phyloP scores from a whole-genome alignment of 2,329 filamentous ascomycete species.

The Kalmusia sp. region DNA sequence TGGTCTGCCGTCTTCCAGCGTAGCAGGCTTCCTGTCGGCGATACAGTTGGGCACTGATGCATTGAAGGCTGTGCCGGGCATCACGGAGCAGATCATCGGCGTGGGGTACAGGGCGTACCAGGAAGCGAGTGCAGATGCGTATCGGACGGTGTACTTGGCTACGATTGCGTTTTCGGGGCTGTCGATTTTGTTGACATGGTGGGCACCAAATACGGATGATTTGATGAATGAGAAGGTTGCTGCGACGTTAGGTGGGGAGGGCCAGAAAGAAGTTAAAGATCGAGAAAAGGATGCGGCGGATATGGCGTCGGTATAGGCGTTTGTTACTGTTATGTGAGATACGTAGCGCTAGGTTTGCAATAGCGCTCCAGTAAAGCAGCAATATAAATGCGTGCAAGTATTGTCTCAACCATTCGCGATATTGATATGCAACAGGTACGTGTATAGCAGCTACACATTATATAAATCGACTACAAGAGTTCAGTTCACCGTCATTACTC shows the following conservation, averaged over 20 bases:
- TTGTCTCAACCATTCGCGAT: no score
- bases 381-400: no score
- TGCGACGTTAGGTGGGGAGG: constrained; percentile 16
- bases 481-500: no score
- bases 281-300: no score
- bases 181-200: constrained; percentile 36
- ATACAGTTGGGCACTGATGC: constrained; percentile 28
- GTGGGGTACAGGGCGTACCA: constrained; percentile 43
- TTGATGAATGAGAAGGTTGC: constrained; percentile 18
- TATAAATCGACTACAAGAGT: no score
- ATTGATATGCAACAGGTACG: no score
- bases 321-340: no score
- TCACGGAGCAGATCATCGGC: constrained; percentile 40
- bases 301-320: no score
- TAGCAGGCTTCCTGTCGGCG: constrained; percentile 44
- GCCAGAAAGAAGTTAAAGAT: constrained; percentile 3
- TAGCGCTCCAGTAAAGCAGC: no score
- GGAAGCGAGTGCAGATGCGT: constrained; percentile 48
- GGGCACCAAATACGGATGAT: constrained; percentile 17
- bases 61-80: constrained; percentile 37
- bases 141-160: constrained; percentile 51
- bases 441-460: no score
- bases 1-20: constrained; percentile 42
- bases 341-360: no score
- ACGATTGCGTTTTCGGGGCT: constrained; percentile 50